phyloP scores from a whole-genome alignment of 805 yeast species.

The Candida ipomoeae region DNA sequence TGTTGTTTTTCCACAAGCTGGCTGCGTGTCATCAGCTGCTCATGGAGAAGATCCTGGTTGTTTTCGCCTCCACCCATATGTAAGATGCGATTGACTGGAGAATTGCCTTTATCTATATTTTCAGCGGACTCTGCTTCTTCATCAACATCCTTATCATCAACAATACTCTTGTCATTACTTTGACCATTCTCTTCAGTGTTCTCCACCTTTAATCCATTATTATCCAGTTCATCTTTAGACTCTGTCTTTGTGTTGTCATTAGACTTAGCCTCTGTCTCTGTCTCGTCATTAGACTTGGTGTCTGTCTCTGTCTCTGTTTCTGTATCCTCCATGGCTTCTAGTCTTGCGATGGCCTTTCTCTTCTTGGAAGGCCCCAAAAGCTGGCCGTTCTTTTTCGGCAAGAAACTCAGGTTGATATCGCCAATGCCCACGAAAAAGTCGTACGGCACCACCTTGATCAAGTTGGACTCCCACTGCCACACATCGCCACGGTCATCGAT shows the following conservation, averaged over 20 bases:
- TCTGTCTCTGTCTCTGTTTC: not conserved
- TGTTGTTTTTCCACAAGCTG: slow-evolving; percentile 76
- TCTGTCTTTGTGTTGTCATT: not conserved
- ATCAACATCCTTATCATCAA: not conserved
- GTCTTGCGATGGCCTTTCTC: slow-evolving; percentile 51
- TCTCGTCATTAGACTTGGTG: slow-evolving; percentile 6
- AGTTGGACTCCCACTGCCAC: slow-evolving; percentile 94
- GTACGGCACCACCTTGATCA: slow-evolving; percentile 90
- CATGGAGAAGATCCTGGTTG: slow-evolving; percentile 44
- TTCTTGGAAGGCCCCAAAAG: slow-evolving; percentile 59
- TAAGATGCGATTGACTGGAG: slow-evolving; percentile 47
- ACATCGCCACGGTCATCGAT: slow-evolving; percentile 98
- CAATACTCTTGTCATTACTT: too few species aligned
- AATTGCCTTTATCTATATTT: slow-evolving; percentile 9
- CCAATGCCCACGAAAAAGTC: slow-evolving; percentile 97
- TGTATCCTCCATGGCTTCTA: slow-evolving; percentile 41
- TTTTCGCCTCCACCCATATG: slow-evolving; percentile 50
- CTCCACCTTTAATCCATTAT: not conserved
- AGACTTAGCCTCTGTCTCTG: slow-evolving; percentile 3
- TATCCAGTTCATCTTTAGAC: not conserved
- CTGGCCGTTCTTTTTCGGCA: slow-evolving; percentile 71
- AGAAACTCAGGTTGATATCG: slow-evolving; percentile 87
- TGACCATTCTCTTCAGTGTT: too few species aligned
- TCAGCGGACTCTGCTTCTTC: not conserved
- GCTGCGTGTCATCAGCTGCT: slow-evolving; percentile 59